Evolutionary conservation across 2,329 filamentous ascomycete genomes (phyloP), one percentile per base, ranked within the genome.

Genomic region (Plectosphaerella cucumerina): DNA sequence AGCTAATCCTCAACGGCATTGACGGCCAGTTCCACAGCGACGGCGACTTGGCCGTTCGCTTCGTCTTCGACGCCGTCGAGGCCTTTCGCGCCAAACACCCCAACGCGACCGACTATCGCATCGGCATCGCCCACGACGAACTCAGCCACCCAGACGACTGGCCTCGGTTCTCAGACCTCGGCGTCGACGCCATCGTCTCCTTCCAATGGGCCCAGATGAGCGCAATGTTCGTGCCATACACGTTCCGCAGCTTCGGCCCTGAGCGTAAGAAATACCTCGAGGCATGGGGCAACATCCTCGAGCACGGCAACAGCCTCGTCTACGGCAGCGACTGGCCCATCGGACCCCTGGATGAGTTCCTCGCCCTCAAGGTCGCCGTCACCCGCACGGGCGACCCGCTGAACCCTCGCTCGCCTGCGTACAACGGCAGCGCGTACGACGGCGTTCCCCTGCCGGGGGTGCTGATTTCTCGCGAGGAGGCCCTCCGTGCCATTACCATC

Each of bases 241-340:
- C 57, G 1, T 56, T 60, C 22, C 55, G 57, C n/a, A 50, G 53
- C 9, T 39, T 63, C 3, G 61, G 53, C 4, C 44, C 53, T 4
- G 52, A 61, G 4, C 61, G 61, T 0, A 41, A 52, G 14, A 45
- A 55, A 9, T 56, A 62, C 22, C 48, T 80, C 2, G 55, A 63
- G 5, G 57, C 61, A 0, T 61, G 56, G 51, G 56, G 52, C 6
- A 45, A 60, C 2, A 50, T 58, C 53, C 0, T 50, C 48, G 59
- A 26, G 41, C 42, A 46, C 34, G 53, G 53, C n/a, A 41, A 43
- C 14, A 48, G 43, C 8, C 26, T 48, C 9, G 43, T 60, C 4
- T 60, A 62, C 6, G 61, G 61, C 20, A 62, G 60, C 15, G 61
- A 63, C 45, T 63, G 61, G 61, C 61, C 61, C 18, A 61, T 62